phyloP scores from a whole-genome alignment of 768 basidiomycete genomes.

The Coprinopsis marcescibilis region DNA sequence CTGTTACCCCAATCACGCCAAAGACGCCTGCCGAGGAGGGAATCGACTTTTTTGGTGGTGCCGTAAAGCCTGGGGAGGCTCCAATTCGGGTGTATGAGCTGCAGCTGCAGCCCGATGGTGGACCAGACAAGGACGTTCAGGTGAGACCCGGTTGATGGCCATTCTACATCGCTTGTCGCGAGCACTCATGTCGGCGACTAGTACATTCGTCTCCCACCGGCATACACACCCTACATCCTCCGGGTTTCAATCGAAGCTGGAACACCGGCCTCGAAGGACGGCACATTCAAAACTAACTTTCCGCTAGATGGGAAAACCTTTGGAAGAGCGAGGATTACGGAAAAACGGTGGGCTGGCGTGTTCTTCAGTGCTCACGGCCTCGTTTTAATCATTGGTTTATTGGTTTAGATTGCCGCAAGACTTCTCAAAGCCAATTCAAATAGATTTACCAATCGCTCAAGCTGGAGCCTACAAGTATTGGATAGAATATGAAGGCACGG shows the following conservation, averaged over 20 bases:
- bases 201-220: conserved; percentile 96
- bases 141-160: no score
- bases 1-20: conserved; percentile 45
- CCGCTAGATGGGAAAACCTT: conserved; percentile 90
- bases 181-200: conserved; percentile 24
- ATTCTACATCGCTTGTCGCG: conserved; percentile 1
- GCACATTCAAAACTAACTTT: conserved; percentile 94
- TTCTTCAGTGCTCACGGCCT: conserved; percentile 3
- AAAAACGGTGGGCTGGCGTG: conserved; percentile 74
- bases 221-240: conserved; percentile 81
- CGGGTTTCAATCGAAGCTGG: conserved; percentile 91
- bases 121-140: conserved; percentile 78
- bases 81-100: conserved; percentile 86
- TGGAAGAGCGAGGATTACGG: conserved; percentile 63
- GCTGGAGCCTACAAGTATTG: conserved; percentile 95
- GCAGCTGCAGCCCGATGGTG: conserved; percentile 82
- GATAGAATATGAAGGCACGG: conserved; percentile 79
- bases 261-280: conserved; percentile 84
- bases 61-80: conserved; percentile 42
- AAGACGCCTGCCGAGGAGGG: conserved; percentile 93
- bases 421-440: conserved; percentile 85
- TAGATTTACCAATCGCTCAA: conserved; percentile 94
- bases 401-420: conserved; percentile 68
- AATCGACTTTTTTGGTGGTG: conserved; percentile 77
- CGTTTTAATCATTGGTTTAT: conserved; percentile 17